phyloP scores from a whole-genome alignment of 768 basidiomycete species.

The Favolaschia claudopus region DNA sequence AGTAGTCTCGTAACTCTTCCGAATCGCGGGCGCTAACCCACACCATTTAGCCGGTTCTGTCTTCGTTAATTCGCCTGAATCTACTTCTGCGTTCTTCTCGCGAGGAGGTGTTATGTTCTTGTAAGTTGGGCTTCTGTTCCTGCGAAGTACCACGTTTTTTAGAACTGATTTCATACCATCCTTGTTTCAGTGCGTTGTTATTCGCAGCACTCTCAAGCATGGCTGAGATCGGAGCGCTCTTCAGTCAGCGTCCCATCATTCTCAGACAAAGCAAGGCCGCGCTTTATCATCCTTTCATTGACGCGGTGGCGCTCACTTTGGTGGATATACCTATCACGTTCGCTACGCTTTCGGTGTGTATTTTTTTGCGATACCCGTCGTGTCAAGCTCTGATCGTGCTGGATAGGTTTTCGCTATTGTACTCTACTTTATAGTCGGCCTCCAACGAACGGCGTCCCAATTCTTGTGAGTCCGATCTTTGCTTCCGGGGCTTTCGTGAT shows the following conservation, averaged over 20 bases:
- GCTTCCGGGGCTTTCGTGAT: background rate
- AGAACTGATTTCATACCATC: conserved; percentile 14
- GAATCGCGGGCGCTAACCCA: conserved; percentile 15
- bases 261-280: conserved; percentile 51
- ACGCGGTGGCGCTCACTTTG: conserved; percentile 51
- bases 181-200: conserved; percentile 54
- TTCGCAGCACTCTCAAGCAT: conserved; percentile 66
- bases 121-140: conserved; percentile 42
- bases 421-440: conserved; percentile 59
- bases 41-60: conserved; percentile 59
- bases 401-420: conserved; percentile 41
- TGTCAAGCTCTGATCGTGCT: conserved; percentile 28
- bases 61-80: conserved; percentile 62
- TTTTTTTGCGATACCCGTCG: too few species aligned
- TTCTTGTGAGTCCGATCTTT: conserved; percentile 56
- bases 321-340: conserved; percentile 56
- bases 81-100: conserved; percentile 73
- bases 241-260: conserved; percentile 54
- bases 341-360: background rate
- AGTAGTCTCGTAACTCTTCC: background rate
- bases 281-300: conserved; percentile 59
- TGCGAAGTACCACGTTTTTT: background rate
- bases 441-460: conserved; percentile 51
- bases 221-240: conserved; percentile 67
- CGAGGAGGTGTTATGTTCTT: conserved; percentile 83